These are phyloP conservation scores for Torulaspora franciscae DNA, from an alignment of 805 yeast species.

Conservation along the genomic window DNA sequence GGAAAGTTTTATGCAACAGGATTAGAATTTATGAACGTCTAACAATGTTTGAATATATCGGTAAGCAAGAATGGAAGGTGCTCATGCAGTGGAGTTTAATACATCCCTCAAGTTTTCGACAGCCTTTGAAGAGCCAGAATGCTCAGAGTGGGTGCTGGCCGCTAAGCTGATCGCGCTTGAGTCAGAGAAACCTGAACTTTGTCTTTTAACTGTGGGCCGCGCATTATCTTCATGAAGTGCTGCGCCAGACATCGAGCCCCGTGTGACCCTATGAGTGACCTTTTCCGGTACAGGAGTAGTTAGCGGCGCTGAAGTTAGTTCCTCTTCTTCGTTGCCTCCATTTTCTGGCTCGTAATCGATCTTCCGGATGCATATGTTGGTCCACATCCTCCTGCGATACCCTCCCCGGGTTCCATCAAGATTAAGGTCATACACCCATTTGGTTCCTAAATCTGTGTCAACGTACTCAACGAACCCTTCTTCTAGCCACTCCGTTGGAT, in stretches of 20 bases:
- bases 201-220: conserved; percentile 6
- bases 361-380: conserved; percentile 38
- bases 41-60: background rate
- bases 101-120: conserved; percentile 10
- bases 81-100: conserved; percentile 9
- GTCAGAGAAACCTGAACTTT: conserved; percentile 5
- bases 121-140: conserved; percentile 11
- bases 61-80: background rate
- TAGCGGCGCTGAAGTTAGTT: conserved; percentile 11
- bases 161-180: conserved; percentile 6
- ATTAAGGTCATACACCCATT: conserved; percentile 75
- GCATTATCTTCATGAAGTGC: conserved; percentile 5
- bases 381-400: conserved; percentile 66
- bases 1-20: conserved; percentile 46
- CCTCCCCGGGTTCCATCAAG: conserved; percentile 32
- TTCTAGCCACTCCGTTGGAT: conserved; percentile 61
- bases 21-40: conserved; percentile 1
- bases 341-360: conserved; percentile 13
- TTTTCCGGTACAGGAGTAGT: conserved; percentile 19
- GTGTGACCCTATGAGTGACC: conserved; percentile 22
- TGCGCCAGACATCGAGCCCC: conserved; percentile 26
- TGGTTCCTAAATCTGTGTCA: conserved; percentile 63
- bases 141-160: conserved; percentile 4
- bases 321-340: background rate
- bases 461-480: conserved; percentile 50